Evolutionary conservation across 768 basidiomycete genomes (phyloP).

Genomic region (Amanita exitialis): DNA sequence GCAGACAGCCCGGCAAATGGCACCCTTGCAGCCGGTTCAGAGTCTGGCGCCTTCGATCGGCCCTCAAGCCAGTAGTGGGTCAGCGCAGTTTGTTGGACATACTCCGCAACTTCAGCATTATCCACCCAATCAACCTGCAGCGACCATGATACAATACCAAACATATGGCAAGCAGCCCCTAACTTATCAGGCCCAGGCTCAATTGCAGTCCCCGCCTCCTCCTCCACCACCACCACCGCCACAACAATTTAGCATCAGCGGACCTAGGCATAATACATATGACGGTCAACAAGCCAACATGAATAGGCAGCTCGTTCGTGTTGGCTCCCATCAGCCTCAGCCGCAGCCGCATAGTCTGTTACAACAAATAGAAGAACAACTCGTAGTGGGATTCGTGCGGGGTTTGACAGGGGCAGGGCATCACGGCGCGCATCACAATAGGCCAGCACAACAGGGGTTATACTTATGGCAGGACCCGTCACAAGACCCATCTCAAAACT

Average conservation of each 20-base stretch:
- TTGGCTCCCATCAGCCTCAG: background rate
- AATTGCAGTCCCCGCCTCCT: background rate
- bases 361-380: background rate
- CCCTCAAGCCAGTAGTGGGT: background rate
- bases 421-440: background rate
- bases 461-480: background rate
- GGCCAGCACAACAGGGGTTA: background rate
- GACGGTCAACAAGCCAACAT: background rate
- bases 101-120: background rate
- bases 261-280: background rate
- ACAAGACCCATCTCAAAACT: background rate
- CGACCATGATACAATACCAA: background rate
- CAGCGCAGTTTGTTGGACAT: background rate
- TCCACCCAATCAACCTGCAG: background rate
- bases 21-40: background rate
- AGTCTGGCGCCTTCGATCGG: background rate
- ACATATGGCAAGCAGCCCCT: background rate
- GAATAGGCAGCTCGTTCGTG: background rate
- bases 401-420: background rate
- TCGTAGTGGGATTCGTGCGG: background rate
- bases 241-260: background rate
- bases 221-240: background rate
- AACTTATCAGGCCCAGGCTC: background rate
- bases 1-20: background rate
- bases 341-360: background rate